These are phyloP conservation scores for Dactylorhiza incarnata DNA, from an alignment of 106 monocot genomes.

Conservation along the genomic window DNA sequence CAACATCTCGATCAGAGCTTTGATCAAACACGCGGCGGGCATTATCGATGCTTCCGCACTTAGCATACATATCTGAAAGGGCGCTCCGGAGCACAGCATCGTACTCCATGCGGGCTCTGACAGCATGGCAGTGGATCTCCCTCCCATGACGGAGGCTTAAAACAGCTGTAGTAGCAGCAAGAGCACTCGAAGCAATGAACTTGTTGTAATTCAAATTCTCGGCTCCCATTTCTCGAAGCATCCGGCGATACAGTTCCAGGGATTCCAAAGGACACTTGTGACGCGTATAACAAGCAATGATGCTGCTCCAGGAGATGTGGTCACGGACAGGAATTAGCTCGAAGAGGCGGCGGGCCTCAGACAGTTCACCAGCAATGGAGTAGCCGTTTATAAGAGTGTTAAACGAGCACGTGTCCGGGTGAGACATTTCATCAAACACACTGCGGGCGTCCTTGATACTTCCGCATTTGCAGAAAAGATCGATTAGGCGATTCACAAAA, in stretches of 20 bases:
- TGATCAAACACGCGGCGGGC: constrained; percentile 10
- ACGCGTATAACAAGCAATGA: constrained; percentile 14
- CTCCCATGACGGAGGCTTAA: constrained; percentile 8
- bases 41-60: constrained; percentile 8
- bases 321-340: constrained; percentile 9
- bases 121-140: constrained; percentile 13
- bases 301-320: constrained; percentile 22
- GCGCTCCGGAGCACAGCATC: constrained; percentile 13
- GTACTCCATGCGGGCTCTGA: constrained; percentile 5
- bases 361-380: constrained; percentile 10
- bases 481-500: constrained; percentile 15
- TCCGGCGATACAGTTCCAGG: constrained; percentile 9
- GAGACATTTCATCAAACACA: constrained; percentile 15
- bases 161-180: constrained; percentile 3
- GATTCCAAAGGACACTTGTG: constrained; percentile 2
- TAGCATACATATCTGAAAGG: constrained; percentile 15
- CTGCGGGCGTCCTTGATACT: constrained; percentile 11
- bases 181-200: constrained; percentile 14
- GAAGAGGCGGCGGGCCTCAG: constrained; percentile 11
- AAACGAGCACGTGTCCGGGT: constrained; percentile 10
- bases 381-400: constrained; percentile 18
- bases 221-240: not conserved
- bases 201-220: not conserved
- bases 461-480: constrained; percentile 12
- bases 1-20: constrained; percentile 12